A percentile compares a stretch with the other conserved stretches of the same genome.
These are phyloP conservation scores for Striga asiatica DNA, from an alignment of 257 asterid genomes.

Conservation along the genomic window DNA sequence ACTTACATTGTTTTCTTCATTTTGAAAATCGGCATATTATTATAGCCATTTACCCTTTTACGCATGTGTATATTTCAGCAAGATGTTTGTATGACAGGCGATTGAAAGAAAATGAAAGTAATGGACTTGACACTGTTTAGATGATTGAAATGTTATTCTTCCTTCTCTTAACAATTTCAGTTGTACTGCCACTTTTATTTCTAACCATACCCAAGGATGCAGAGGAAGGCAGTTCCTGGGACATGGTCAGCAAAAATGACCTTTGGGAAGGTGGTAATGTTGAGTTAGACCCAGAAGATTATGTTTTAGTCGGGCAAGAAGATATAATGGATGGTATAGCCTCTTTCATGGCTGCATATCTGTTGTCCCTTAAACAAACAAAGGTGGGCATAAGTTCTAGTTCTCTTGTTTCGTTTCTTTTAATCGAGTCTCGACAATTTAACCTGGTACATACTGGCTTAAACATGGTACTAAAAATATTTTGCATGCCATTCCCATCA, in stretches of 20 bases:
- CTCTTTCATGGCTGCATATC: conserved; percentile 93
- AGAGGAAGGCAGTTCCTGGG: conserved; percentile 94
- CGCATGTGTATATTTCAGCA: too few species aligned
- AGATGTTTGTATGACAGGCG: too few species aligned
- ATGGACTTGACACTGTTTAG: neutral
- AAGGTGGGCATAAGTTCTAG: conserved; percentile 53
- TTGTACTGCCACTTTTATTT: conserved; percentile 14
- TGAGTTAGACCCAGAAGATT: conserved; percentile 65
- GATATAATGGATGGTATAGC: conserved; percentile 97
- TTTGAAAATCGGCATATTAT: neutral
- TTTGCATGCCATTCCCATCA: neutral
- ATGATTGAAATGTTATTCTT: neutral
- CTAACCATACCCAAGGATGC: conserved; percentile 26
- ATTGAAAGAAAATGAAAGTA: neutral
- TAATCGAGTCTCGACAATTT: neutral
- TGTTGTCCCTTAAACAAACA: conserved; percentile 79
- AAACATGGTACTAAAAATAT: neutral
- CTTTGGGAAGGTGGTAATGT: conserved; percentile 72
- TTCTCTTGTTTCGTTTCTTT: conserved; percentile 10
- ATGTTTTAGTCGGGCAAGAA: conserved; percentile 87
- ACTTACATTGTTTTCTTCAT: neutral
- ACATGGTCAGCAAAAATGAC: conserved; percentile 74
- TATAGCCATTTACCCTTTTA: conserved; percentile 1
- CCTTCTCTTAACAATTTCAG: neutral
- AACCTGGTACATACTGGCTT: conserved; percentile 10